Conservation (phyloP, 1,139 yeast species). For the Pichia sp. region DNA sequence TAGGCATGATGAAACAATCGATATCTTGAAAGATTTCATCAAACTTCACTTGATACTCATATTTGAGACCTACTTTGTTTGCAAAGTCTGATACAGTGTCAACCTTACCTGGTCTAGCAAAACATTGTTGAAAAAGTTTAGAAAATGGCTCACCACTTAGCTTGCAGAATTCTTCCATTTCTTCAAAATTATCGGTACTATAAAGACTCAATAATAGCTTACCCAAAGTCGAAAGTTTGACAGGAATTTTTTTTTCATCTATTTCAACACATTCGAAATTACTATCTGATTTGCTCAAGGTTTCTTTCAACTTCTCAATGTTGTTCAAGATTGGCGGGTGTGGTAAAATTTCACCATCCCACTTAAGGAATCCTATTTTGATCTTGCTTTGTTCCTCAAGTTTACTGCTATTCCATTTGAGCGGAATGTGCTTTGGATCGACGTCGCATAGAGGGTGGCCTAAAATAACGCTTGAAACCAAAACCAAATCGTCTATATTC, state of each 20-base stretch:
- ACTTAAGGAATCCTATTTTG: slow-evolving; percentile 34
- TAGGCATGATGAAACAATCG: slow-evolving; percentile 39
- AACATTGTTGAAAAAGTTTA: slow-evolving; percentile 16
- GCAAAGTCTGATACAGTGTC: slow-evolving; percentile 15
- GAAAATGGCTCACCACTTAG: slow-evolving; percentile 45
- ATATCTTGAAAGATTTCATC: slow-evolving; percentile 35
- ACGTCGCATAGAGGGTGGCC: slow-evolving; percentile 52
- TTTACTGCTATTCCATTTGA: slow-evolving; percentile 37
- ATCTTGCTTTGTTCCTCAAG: slow-evolving; percentile 17
- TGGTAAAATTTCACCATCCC: slow-evolving; percentile 37
- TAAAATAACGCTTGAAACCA: slow-evolving; percentile 53
- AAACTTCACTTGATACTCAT: slow-evolving; percentile 33
- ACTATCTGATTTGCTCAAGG: slow-evolving; percentile 30
- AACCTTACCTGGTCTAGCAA: slow-evolving; percentile 16
- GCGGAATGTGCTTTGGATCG: slow-evolving; percentile 45
- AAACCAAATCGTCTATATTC: slow-evolving; percentile 60
- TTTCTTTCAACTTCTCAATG: slow-evolving; percentile 30
- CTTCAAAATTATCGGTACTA: slow-evolving; percentile 47
- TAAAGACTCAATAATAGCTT: slow-evolving; percentile 38
- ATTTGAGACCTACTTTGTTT: slow-evolving; percentile 31
- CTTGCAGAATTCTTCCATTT: slow-evolving; percentile 32
- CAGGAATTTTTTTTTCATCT: slow-evolving; percentile 35
- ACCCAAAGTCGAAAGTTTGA: slow-evolving; percentile 18
- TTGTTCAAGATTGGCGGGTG: slow-evolving; percentile 52
- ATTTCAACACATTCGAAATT: slow-evolving; percentile 36